Percentiles rank a stretch among this genome's conserved stretches.
phyloP scores from a whole-genome alignment of 768 basidiomycete genomes.

The Artomyces pyxidatus region DNA sequence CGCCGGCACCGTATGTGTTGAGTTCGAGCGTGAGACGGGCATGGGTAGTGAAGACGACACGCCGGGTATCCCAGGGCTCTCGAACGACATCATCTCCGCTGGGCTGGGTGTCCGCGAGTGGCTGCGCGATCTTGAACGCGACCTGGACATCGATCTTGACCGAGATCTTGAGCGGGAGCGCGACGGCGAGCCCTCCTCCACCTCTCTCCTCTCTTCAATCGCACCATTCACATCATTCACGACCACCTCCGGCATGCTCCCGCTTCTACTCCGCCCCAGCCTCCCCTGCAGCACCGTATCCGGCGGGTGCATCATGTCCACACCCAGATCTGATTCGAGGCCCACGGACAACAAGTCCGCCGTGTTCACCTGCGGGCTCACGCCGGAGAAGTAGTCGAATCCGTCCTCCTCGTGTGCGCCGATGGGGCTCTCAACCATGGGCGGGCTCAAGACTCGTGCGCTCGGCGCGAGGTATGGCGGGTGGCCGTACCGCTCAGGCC shows the following conservation, averaged over 20 bases:
- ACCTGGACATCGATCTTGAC: neutral
- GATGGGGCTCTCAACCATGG: slow-evolving; percentile 2
- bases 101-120: slow-evolving; percentile 17
- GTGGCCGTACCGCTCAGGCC: neutral
- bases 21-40: slow-evolving; percentile 11
- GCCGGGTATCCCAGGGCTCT: neutral
- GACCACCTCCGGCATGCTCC: slow-evolving; percentile 15
- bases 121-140: slow-evolving; percentile 10
- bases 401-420: slow-evolving; percentile 8
- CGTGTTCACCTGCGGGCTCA: slow-evolving; percentile 4
- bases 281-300: slow-evolving; percentile 9
- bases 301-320: slow-evolving; percentile 6
- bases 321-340: slow-evolving; percentile 5
- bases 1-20: slow-evolving; percentile 10
- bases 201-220: slow-evolving; percentile 10
- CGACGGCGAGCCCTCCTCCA: slow-evolving; percentile 5
- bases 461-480: neutral
- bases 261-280: slow-evolving; percentile 2
- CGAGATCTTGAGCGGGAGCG: slow-evolving; percentile 4
- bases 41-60: slow-evolving; percentile 5
- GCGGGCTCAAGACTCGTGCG: slow-evolving; percentile 3
- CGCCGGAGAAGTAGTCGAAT: slow-evolving; percentile 5
- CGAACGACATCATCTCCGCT: slow-evolving; percentile 3
- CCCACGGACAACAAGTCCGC: neutral
- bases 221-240: slow-evolving; percentile 14